Conservation (phyloP, 305 asterid genomes). For the Rubia peregrina region DNA sequence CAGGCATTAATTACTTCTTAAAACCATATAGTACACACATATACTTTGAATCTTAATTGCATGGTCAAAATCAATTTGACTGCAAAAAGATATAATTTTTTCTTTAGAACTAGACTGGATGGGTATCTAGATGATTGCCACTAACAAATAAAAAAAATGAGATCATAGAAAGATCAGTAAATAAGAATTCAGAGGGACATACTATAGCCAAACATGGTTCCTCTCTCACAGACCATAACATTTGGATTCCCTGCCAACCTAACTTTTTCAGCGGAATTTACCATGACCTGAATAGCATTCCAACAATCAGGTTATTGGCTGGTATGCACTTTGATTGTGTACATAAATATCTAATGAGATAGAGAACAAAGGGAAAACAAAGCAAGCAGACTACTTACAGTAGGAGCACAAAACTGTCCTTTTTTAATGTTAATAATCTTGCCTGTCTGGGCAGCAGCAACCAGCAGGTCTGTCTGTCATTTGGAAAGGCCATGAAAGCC, state of each 20-base stretch:
- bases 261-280: conserved; percentile 84
- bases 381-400: conserved; percentile 34
- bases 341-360: neutral
- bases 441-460: conserved; percentile 96
- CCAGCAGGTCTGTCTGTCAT: conserved; percentile 88
- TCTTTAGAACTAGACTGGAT: neutral
- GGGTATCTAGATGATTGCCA: neutral
- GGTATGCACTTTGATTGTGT: neutral
- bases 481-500: conserved; percentile 19
- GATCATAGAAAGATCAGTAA: neutral
- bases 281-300: conserved; percentile 62
- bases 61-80: neutral
- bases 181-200: conserved; percentile 26
- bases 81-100: neutral
- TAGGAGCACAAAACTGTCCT: conserved; percentile 96
- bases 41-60: neutral
- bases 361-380: neutral
- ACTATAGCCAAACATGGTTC: conserved; percentile 98
- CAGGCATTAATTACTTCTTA: neutral
- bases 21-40: neutral
- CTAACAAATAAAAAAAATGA: neutral
- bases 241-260: conserved; percentile 93
- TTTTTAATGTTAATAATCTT: conserved; percentile 83
- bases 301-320: conserved; percentile 11
- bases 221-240: conserved; percentile 99